Base-by-base conservation (phyloP, 1,139 yeast species). In the Yarrowia galli region DNA sequence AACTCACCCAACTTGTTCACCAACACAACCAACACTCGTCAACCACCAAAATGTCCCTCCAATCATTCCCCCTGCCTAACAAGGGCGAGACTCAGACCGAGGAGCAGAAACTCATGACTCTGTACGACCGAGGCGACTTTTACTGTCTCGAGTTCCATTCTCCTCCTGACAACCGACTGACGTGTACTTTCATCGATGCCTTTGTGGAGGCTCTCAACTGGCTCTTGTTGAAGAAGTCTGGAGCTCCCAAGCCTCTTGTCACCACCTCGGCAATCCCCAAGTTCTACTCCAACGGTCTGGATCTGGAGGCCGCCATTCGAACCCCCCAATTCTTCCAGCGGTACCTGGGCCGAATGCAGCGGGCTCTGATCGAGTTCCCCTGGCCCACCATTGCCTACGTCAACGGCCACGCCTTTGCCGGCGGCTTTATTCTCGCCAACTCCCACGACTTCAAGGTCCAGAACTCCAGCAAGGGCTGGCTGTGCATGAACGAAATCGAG, bases 391-490 rank as follows among this genome's bases (percentile, higher is more conserved):
- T 79, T 32, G 82, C 82, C 2, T 69, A 75, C 49, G 72, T 79
- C 61, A 79, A 78, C 68, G 82, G 82, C 51, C 82, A 79, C 69
- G 80, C 79, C 5, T 79, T 79, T 71, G 82, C 82, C 1, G 82
- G 80, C 6, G 82, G 81, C 5, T 78, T 79, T 69, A 76, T 79
- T 75, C 67, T 78, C 56, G 79, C 80, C 13, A 74, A 76, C 54
- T 75, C 78, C 71, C 79, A 78, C 69, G 82, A 79, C 71, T 79
- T 76, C 73, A 69, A 79, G n/a, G 75, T 79, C 49, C 78, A 78
- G 81, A 79, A 79, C 70, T 79, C 78, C 18, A 68, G 70, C 3
- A 74, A 71, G 69, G 82, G 82, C 40, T 79, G 72, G 69, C 69
- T 79, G 68, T 79, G 81, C 71, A 74, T 79, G 77, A 79, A 79